Conservation (phyloP, 441 rosid species). For the Populus trichocarpa region DNA sequence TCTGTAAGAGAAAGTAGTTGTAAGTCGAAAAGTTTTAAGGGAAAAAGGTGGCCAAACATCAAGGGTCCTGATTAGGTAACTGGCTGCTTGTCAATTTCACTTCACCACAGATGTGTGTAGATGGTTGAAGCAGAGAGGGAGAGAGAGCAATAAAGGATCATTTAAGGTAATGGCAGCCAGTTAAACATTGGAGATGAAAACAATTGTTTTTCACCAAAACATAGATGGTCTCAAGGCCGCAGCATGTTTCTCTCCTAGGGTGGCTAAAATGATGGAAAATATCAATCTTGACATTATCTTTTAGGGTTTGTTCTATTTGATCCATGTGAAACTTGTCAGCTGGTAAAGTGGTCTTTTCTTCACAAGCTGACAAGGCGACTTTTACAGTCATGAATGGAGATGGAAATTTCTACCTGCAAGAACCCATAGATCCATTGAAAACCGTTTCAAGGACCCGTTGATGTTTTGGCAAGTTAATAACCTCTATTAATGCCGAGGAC, state of each 20-base stretch:
- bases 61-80: conserved; percentile 9
- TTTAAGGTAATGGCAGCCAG: background rate
- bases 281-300: background rate
- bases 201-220: too few relatives aligned
- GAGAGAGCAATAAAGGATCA: background rate
- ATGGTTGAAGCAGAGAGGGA: background rate
- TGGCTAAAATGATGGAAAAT: background rate
- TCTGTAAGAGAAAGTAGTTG: background rate
- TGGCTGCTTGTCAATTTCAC: conserved; percentile 9
- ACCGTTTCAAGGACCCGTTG: too few relatives aligned
- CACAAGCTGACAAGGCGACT: too few relatives aligned
- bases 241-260: background rate
- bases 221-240: background rate
- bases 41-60: background rate
- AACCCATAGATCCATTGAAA: too few relatives aligned
- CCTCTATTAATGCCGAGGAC: too few relatives aligned
- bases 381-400: too few relatives aligned
- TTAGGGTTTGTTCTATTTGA: background rate
- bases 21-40: background rate
- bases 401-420: too few relatives aligned
- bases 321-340: conserved; percentile 5
- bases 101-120: background rate
- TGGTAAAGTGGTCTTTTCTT: background rate
- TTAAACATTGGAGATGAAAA: background rate
- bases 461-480: too few relatives aligned